A percentile compares a stretch with the other conserved stretches of the same genome.
Conservation (phyloP, 1,139 yeast species). For the Saccharomyces hybrid region DNA sequence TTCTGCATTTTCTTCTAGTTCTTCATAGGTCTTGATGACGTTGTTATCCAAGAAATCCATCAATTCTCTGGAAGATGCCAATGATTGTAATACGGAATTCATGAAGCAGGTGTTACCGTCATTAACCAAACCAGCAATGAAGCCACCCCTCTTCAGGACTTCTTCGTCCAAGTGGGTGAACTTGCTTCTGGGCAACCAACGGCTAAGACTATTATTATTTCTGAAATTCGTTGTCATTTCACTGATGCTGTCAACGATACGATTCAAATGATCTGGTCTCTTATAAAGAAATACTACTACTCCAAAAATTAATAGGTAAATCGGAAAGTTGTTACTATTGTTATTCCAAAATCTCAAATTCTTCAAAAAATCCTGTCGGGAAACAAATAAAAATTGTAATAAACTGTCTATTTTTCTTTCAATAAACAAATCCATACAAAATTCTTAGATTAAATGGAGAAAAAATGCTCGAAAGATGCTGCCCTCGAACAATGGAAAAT, state of each 20-base stretch:
- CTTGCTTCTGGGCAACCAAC: conserved; percentile 17
- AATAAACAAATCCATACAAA: neutral
- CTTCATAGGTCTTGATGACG: conserved; percentile 30
- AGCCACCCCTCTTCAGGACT: conserved; percentile 48
- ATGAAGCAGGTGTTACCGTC: conserved; percentile 93
- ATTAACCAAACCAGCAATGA: conserved; percentile 75
- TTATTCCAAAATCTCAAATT: neutral
- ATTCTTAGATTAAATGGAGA: neutral
- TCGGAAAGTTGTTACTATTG: neutral
- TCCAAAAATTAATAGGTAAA: neutral
- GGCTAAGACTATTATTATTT: conserved; percentile 14
- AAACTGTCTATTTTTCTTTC: neutral
- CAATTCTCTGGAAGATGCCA: conserved; percentile 67
- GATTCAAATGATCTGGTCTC: neutral
- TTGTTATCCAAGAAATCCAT: conserved; percentile 51
- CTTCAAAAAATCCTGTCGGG: neutral
- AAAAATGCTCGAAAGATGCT: neutral
- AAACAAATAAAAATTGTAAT: neutral
- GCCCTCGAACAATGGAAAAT: neutral
- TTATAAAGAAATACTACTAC: neutral
- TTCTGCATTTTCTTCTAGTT: conserved; percentile 28
- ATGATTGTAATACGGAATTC: conserved; percentile 79
- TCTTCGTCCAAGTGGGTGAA: conserved; percentile 17
- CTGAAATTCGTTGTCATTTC: conserved; percentile 7
- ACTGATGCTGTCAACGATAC: neutral